Evolutionary conservation across 441 rosid species (phyloP), one percentile per base, ranked within the genome.

Genomic region (Arabidopsis lyrata): DNA sequence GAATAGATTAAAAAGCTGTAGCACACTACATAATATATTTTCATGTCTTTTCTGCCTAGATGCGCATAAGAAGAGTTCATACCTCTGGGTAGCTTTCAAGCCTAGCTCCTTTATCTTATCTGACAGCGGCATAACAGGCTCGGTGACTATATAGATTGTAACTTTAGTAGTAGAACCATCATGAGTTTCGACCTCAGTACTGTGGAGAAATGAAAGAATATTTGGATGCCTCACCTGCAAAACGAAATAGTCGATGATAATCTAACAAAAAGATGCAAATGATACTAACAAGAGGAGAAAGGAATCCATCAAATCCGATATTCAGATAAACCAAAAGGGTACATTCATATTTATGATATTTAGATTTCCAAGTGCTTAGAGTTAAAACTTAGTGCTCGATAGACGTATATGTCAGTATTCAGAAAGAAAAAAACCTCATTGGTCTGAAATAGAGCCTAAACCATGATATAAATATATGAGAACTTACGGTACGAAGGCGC

Each of bases 151-250:
- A 74, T 95, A 95, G 66, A 95, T 85, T 14, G 95, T 90, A 69
- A 91, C 83, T 79, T 85, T 95, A 42, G 91, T 49, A 77, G 85
- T 56, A 60, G 97, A 70, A 62, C 90, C 93, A 34, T 95, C 99
- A 66, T 74, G 56, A 78, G 80, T 79, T 84, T 93, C 98, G 65
- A 90, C 87, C 85, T 95, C 99, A 2, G 98, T 87, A 80, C 99
- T 95, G 73, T 93, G 90, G 55, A 95, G 94, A 83, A 93, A 95
- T 47, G 98, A 88, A 47, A 95, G 81, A 76, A 95, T 89, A 80
- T 91, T 95, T 16, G 99, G 99, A 87, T 95, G 99, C 77, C 99
- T 90, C 62, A 91, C 99, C 99, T 95, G 85, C 50, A 80, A 72
- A 81, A 75, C 44, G 22, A 29, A n/a, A 66, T 68, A 24, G 39